Percentiles rank a stretch among this genome's conserved stretches.
These are phyloP conservation scores for Alliaria petiolata DNA, from an alignment of 345 rosid species.

Conservation along the genomic window DNA sequence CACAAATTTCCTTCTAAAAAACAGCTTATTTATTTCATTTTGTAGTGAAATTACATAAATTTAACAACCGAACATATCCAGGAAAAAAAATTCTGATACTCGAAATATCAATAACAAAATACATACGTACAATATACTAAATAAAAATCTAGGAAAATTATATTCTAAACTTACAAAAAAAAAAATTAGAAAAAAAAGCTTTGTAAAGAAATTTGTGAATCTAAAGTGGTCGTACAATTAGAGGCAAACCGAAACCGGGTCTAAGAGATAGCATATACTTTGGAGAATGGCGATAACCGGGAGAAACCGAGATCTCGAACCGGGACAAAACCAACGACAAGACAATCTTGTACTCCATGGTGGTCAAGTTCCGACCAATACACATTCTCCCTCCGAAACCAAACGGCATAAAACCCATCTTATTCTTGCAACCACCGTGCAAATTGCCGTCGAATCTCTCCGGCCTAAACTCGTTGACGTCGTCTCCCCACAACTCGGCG, in stretches of 20 bases:
- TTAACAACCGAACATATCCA: too few species aligned
- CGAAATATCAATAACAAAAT: not conserved
- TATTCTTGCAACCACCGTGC: conserved; percentile 75
- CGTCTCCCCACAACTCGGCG: conserved; percentile 68
- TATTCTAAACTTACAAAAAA: too few species aligned
- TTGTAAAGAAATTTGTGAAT: too few species aligned
- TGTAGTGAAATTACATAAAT: too few species aligned
- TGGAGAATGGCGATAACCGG: conserved; percentile 67
- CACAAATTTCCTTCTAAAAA: too few species aligned
- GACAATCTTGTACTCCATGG: conserved; percentile 76
- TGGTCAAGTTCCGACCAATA: conserved; percentile 63
- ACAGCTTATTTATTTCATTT: too few species aligned
- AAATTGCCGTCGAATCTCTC: conserved; percentile 67
- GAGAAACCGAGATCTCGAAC: conserved; percentile 63
- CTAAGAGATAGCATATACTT: conserved; percentile 64
- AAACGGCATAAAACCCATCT: conserved; percentile 91
- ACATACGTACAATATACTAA: not conserved
- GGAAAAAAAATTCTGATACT: not conserved
- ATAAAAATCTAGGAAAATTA: not conserved
- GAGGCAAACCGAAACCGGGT: conserved; percentile 70
- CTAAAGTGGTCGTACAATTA: conserved; percentile 50
- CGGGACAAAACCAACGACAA: conserved; percentile 59
- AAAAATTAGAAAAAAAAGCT: too few species aligned
- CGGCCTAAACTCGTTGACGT: conserved; percentile 69
- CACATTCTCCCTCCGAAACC: conserved; percentile 99